Evolutionary conservation across 202 grass and related monocot genomes (phyloP).

Genomic region (Brachypodium distachyon): DNA sequence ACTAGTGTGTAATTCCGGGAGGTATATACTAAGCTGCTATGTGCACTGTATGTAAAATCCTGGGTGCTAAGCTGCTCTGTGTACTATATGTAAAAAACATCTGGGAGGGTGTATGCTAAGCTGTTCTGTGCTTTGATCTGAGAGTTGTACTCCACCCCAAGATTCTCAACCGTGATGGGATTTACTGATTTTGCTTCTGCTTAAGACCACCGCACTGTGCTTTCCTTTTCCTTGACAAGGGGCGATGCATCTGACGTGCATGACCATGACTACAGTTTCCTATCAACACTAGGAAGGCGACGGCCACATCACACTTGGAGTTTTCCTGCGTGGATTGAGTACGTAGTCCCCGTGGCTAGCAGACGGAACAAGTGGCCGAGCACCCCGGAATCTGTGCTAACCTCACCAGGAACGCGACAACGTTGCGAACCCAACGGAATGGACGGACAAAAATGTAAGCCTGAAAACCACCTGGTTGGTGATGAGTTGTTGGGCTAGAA

Average conservation of each 20-base stretch:
- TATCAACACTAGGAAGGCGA: neutral
- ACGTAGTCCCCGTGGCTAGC: neutral
- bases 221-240: neutral
- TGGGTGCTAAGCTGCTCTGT: neutral
- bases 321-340: neutral
- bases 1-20: conserved; percentile 33
- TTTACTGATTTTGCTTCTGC: neutral
- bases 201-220: neutral
- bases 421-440: neutral
- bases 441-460: neutral
- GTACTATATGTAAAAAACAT: too few relatives aligned
- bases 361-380: neutral
- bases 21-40: conserved; percentile 1
- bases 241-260: neutral
- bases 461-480: neutral
- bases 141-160: conserved; percentile 13
- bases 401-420: neutral
- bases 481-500: conserved; percentile 1
- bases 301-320: neutral
- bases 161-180: neutral
- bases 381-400: neutral
- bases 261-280: neutral
- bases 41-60: neutral
- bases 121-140: neutral
- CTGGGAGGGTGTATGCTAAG: neutral